phyloP scores from a whole-genome alignment of 768 basidiomycete genomes.

The Chlorophyllum brunneum region DNA sequence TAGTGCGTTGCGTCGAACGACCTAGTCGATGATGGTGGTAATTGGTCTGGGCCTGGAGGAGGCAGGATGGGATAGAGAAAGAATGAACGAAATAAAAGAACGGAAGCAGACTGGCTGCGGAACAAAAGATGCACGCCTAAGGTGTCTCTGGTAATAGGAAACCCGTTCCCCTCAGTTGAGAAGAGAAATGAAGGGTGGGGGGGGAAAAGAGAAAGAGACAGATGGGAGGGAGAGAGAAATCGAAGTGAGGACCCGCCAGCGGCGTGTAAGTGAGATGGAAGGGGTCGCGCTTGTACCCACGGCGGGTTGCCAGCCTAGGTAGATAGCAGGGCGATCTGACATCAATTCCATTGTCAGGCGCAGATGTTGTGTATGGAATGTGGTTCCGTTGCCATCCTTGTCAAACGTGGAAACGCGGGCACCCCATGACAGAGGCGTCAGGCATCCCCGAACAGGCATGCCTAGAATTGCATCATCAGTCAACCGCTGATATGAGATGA shows the following conservation, averaged over 20 bases:
- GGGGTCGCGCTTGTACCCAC: not conserved
- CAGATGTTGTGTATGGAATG: not conserved
- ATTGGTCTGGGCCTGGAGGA: not conserved
- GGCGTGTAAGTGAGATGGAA: not conserved
- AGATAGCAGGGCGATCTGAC: not conserved
- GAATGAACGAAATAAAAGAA: conserved; percentile 21
- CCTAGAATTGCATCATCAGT: not conserved
- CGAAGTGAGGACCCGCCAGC: not conserved
- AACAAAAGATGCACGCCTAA: conserved; percentile 19
- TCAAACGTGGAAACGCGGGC: conserved; percentile 5
- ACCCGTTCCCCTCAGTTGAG: not conserved
- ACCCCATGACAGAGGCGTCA: not conserved
- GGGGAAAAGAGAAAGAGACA: not conserved
- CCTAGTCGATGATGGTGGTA: not conserved
- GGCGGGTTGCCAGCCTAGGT: conserved; percentile 7
- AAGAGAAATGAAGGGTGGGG: not conserved
- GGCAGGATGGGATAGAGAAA: not conserved
- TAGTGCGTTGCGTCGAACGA: not conserved
- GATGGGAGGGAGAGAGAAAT: conserved; percentile 1
- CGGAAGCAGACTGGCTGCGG: conserved; percentile 28
- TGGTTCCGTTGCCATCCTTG: conserved; percentile 3
- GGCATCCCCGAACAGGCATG: not conserved
- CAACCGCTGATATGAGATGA: not conserved
- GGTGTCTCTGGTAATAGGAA: conserved; percentile 13
- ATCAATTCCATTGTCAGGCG: conserved; percentile 3